phyloP scores from a whole-genome alignment of 495 filamentous ascomycete genomes.

The Talaromyces ruber region DNA sequence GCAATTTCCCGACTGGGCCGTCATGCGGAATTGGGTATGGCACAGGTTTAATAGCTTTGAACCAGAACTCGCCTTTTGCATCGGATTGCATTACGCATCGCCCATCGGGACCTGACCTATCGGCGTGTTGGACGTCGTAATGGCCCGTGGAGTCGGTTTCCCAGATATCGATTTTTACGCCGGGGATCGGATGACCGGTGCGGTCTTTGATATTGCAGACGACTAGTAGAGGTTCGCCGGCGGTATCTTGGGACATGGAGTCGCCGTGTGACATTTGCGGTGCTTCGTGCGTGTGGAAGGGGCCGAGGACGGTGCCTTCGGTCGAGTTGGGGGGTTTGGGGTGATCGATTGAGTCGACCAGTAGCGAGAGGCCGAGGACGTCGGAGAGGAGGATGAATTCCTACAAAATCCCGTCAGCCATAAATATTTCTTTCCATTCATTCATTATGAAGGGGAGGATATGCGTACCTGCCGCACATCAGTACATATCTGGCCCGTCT shows the following conservation, averaged over 20 bases:
- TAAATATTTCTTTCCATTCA: not conserved
- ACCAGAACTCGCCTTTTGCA: constrained; percentile 71
- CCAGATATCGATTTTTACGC: constrained; percentile 84
- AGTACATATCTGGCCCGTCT: constrained; percentile 63
- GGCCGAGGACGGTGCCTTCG: constrained; percentile 84
- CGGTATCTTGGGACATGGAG: constrained; percentile 59
- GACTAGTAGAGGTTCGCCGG: constrained; percentile 56
- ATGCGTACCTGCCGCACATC: constrained; percentile 55
- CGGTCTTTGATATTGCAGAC: constrained; percentile 69
- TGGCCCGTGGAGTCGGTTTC: constrained; percentile 81
- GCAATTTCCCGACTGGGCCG: constrained; percentile 76
- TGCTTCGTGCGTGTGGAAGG: constrained; percentile 91
- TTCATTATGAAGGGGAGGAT: not conserved
- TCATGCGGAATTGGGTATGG: constrained; percentile 86
- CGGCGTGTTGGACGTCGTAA: constrained; percentile 83
- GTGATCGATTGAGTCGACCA: constrained; percentile 88
- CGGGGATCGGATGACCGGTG: constrained; percentile 54
- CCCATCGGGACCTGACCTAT: constrained; percentile 64
- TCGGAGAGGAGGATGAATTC: constrained; percentile 96
- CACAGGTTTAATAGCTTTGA: constrained; percentile 78
- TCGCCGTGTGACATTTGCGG: constrained; percentile 53
- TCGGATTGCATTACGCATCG: constrained; percentile 70
- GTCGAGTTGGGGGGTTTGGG: constrained; percentile 70
- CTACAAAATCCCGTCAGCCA: constrained; percentile 24
- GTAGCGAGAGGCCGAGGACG: constrained; percentile 78